Conservation (phyloP, 768 basidiomycete genomes). For the Auricularia cornea region DNA sequence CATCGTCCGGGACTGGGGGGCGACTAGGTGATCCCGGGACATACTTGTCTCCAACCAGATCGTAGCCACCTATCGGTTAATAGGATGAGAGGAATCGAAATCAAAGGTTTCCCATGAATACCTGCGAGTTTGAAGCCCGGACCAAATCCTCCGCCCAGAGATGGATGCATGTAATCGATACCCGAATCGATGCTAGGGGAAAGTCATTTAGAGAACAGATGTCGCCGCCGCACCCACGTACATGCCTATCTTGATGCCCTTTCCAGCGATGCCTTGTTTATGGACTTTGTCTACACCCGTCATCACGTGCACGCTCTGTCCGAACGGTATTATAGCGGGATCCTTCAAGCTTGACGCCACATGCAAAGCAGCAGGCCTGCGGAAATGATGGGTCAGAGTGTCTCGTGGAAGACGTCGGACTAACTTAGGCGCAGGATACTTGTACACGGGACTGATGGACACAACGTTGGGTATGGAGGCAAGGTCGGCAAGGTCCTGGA, state of each 20-base stretch:
- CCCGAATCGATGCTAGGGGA: not conserved
- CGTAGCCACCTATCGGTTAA: too few relatives aligned
- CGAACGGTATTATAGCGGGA: not conserved
- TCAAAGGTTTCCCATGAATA: too few relatives aligned
- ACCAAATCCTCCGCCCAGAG: not conserved
- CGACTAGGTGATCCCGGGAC: too few relatives aligned
- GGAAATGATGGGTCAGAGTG: too few relatives aligned
- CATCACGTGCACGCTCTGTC: not conserved
- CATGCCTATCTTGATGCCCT: not conserved
- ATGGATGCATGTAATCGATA: not conserved
- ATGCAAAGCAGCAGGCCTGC: not conserved
- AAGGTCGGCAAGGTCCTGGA: not conserved
- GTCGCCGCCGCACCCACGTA: too few relatives aligned
- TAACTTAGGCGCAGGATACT: not conserved
- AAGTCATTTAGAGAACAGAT: too few relatives aligned
- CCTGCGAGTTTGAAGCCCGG: not conserved
- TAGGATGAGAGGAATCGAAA: not conserved
- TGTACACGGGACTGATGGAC: not conserved
- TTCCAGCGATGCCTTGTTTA: not conserved
- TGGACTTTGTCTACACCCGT: not conserved
- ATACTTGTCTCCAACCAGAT: too few relatives aligned
- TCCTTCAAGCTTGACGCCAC: not conserved
- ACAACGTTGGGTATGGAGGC: not conserved
- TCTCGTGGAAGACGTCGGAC: not conserved
- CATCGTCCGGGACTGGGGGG: not conserved